phyloP scores from a whole-genome alignment of 805 yeast genomes.

The Candida peoriensis region DNA sequence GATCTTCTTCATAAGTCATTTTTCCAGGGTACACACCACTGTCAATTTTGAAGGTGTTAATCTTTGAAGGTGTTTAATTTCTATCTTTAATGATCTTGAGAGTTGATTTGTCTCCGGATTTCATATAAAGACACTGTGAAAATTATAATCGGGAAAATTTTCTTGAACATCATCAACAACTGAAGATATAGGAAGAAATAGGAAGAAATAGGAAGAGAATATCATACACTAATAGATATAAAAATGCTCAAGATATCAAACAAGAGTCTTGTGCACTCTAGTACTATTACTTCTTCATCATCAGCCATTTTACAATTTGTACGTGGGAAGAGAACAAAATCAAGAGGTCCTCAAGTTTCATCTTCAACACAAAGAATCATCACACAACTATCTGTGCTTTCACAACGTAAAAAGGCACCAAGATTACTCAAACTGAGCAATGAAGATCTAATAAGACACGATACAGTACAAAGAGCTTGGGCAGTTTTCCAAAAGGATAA shows the following conservation, averaged over 20 bases:
- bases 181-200: too few species aligned
- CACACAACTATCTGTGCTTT: slow-evolving; percentile 66
- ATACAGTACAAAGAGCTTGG: slow-evolving; percentile 84
- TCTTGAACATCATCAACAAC: too few species aligned
- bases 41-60: too few species aligned
- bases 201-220: too few species aligned
- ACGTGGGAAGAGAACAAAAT: slow-evolving; percentile 48
- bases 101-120: too few species aligned
- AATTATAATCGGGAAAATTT: slow-evolving; percentile 14
- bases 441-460: slow-evolving; percentile 84
- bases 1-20: too few species aligned
- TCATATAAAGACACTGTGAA: slow-evolving; percentile 23
- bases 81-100: too few species aligned
- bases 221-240: too few species aligned
- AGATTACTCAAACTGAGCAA: slow-evolving; percentile 63
- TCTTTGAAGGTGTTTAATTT: too few species aligned
- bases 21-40: too few species aligned
- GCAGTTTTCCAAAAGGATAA: slow-evolving; percentile 49
- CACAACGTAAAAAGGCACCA: slow-evolving; percentile 88
- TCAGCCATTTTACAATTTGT: slow-evolving; percentile 21
- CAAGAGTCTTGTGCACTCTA: slow-evolving; percentile 1
- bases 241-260: slow-evolving; percentile 2
- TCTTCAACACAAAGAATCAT: slow-evolving; percentile 45
- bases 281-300: too few species aligned
- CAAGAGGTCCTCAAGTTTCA: slow-evolving; percentile 30